Evolutionary conservation across 768 basidiomycete genomes (phyloP).

Genomic region (Epithele typhae): DNA sequence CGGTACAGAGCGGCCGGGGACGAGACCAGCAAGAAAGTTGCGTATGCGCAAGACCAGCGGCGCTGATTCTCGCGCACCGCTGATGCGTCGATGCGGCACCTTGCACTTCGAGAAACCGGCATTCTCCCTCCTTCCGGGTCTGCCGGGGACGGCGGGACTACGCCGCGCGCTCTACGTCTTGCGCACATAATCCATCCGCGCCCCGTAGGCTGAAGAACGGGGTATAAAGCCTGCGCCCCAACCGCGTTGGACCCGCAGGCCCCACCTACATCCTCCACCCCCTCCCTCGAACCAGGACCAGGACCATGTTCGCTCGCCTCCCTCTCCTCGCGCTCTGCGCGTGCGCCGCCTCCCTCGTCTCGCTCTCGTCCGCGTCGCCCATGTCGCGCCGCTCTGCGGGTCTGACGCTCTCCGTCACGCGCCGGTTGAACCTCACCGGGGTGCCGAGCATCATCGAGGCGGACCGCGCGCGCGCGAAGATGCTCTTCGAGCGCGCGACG

Average conservation of each 20-base stretch:
- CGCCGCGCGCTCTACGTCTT: too few species aligned
- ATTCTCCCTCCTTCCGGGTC: too few species aligned
- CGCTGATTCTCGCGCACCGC: too few species aligned
- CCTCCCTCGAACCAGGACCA: not conserved
- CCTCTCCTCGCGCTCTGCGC: not conserved
- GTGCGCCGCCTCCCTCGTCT: not conserved
- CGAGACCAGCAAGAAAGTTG: too few species aligned
- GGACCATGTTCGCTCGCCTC: not conserved
- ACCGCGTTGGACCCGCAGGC: not conserved
- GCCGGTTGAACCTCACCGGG: conserved; percentile 12
- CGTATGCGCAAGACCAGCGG: too few species aligned
- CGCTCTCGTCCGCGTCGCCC: not conserved
- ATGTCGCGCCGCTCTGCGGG: conserved; percentile 10
- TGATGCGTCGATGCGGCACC: too few species aligned
- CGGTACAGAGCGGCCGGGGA: too few species aligned
- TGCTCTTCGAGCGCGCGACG: conserved; percentile 1
- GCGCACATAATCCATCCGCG: too few species aligned
- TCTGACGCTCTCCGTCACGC: conserved; percentile 13
- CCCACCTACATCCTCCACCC: not conserved
- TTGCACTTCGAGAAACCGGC: too few species aligned
- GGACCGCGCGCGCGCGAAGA: conserved; percentile 18
- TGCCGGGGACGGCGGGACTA: too few species aligned
- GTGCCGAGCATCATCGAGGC: conserved; percentile 5
- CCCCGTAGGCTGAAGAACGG: too few species aligned
- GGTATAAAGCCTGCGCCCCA: not conserved